These are phyloP conservation scores for Urochloa ruziziensis DNA, from an alignment of 176 grass and related monocot species.

Conservation along the genomic window DNA sequence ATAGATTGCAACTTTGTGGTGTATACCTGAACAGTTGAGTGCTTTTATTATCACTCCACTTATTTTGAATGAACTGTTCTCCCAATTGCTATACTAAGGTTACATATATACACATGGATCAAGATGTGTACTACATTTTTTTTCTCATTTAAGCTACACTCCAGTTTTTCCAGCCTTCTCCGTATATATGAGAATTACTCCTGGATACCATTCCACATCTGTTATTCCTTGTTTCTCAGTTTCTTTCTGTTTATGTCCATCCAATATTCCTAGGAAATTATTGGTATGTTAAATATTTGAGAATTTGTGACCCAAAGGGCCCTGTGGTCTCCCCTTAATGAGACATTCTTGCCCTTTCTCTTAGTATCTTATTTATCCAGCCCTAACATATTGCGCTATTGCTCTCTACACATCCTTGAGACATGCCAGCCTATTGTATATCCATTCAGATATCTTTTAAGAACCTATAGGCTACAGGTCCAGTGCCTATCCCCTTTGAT, in stretches of 20 bases:
- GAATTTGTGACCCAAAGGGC: background rate
- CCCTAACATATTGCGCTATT: slow-evolving; percentile 4
- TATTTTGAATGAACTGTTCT: background rate
- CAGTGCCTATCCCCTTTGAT: background rate
- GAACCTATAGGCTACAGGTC: background rate
- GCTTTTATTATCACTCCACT: background rate
- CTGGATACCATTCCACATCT: background rate
- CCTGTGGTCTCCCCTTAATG: background rate
- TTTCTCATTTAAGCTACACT: background rate
- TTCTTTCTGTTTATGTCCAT: background rate
- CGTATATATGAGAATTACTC: background rate
- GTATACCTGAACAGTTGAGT: background rate
- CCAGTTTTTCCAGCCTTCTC: background rate
- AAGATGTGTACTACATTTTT: background rate
- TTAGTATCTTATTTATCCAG: background rate
- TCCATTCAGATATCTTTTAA: slow-evolving; percentile 7
- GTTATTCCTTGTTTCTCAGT: background rate
- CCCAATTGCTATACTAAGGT: background rate
- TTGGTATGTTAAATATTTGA: background rate
- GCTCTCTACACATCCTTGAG: background rate
- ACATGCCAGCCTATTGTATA: background rate
- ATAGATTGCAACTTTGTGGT: background rate
- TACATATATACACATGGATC: background rate
- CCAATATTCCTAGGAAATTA: slow-evolving; percentile 20
- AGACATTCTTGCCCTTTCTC: background rate